These are phyloP conservation scores for Apiospora pterosperma DNA, from an alignment of 2,329 filamentous ascomycete species.

Conservation along the genomic window DNA sequence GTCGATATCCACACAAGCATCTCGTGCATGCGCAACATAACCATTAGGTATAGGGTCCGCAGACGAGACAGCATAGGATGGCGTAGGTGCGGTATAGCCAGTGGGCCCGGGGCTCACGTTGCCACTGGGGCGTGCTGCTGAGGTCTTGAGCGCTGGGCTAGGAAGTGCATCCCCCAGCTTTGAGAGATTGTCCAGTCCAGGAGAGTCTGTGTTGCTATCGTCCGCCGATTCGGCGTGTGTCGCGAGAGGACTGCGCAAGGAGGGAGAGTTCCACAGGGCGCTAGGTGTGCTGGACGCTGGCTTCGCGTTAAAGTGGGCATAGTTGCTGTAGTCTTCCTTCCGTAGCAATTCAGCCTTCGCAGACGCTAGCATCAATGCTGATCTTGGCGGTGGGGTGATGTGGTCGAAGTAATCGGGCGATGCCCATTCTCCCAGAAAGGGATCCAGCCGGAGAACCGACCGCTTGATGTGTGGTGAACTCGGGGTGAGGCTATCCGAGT, in stretches of 20 bases:
- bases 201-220: not conserved
- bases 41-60: constrained; percentile 81
- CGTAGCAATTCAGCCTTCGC: constrained; percentile 85
- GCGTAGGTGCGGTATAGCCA: constrained; percentile 72
- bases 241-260: constrained; percentile 19
- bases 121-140: constrained; percentile 6
- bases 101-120: constrained; percentile 8
- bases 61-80: constrained; percentile 77
- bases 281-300: constrained; percentile 22
- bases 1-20: constrained; percentile 83
- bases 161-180: constrained; percentile 5
- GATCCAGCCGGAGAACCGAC: constrained; percentile 74
- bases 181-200: not conserved
- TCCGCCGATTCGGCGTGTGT: constrained; percentile 2
- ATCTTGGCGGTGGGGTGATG: constrained; percentile 84
- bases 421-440: constrained; percentile 94
- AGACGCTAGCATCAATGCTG: constrained; percentile 79
- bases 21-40: constrained; percentile 85
- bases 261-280: constrained; percentile 36
- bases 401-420: constrained; percentile 89
- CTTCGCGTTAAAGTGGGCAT: constrained; percentile 36
- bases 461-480: constrained; percentile 39
- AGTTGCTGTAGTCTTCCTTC: constrained; percentile 63
- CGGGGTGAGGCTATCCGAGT: constrained; percentile 18
- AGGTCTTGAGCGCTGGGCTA: not conserved